Evolutionary conservation across 352 stramenopile species (phyloP), one percentile per base, ranked within the genome.

Genomic region (Phytophthora palmivora): DNA sequence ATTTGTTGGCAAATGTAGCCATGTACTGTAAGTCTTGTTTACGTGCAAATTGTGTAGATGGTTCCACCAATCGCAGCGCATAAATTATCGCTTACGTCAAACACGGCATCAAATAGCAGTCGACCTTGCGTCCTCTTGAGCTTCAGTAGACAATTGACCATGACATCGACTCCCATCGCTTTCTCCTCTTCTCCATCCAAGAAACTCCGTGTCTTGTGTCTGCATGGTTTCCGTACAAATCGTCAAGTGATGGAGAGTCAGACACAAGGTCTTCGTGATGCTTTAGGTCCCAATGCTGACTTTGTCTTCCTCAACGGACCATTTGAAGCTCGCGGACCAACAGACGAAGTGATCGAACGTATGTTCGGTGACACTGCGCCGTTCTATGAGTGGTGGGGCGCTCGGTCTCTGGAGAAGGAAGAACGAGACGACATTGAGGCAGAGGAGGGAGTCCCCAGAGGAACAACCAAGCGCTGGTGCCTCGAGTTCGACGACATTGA

Each of bases 331-430:
- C 77, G 71, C 12, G 87, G 84, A 1, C 82, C 70, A 14, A 86
- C 76, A 11, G 83, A 93, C 15, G 58, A 78, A 16, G 58, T 74
- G 21, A 81, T 95, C 36, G 65, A 85, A 30, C 53, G 62, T 18
- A 70, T 87, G 26, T 87, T 91, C 21, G 78, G 63, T 14, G 24
- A 88, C 16, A 76, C 88, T 10, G 76, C 71, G 15, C 73, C 78
- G 8, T 95, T 91, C 63, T 94, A 88, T 64, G 86, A 94, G 62
- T 94, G 86, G 86, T 89, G 79, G 79, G 33, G 32, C 4, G 68
- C 77, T 15, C 68, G 71, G 4, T 73, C 68, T 4, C 64, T 84
- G 6, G 67, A 85, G 52, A 70, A 79, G 18, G 58, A 80, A 14
- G 78, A 82, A 47, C 66, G 72, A 16, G 58, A 67, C n/a, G 70